A percentile compares a stretch with the other conserved stretches of the same genome.
Conservation (phyloP, 257 asterid species). For the Solanum verrucosum region DNA sequence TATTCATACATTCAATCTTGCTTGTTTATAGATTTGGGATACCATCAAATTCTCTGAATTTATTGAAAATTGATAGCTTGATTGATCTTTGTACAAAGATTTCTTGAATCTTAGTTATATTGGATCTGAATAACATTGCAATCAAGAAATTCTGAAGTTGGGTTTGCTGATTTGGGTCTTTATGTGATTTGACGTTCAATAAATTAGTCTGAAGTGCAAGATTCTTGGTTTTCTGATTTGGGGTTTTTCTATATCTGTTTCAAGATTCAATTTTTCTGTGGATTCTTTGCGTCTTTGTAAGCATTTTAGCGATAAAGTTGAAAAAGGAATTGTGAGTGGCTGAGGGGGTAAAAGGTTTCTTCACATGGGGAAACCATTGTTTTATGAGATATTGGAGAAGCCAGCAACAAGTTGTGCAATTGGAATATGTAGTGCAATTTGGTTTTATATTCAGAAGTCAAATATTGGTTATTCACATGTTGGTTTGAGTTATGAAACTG, state of each 20-base stretch:
- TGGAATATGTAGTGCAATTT: slow-evolving; percentile 64
- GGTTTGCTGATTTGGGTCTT: background rate
- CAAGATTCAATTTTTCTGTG: background rate
- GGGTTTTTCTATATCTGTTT: background rate
- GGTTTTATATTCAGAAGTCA: slow-evolving; percentile 85
- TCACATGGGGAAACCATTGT: slow-evolving; percentile 83
- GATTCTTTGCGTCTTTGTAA: background rate
- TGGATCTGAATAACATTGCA: slow-evolving; percentile 2
- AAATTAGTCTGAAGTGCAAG: background rate
- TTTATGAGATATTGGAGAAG: slow-evolving; percentile 76
- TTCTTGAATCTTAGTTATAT: background rate
- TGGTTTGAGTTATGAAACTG: slow-evolving; percentile 84
- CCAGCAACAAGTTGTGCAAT: slow-evolving; percentile 88
- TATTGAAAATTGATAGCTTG: background rate
- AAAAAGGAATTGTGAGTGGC: background rate
- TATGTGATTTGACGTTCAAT: background rate
- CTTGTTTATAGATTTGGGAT: background rate
- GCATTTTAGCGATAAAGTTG: background rate
- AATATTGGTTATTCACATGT: slow-evolving; percentile 80
- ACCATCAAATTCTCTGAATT: background rate
- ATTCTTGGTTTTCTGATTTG: slow-evolving; percentile 1
- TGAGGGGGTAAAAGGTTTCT: background rate
- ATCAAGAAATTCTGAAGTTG: background rate
- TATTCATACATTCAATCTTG: background rate
- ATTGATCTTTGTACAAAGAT: background rate